phyloP scores from a whole-genome alignment of 2,329 filamentous ascomycete species.

The Didymella pinodella region DNA sequence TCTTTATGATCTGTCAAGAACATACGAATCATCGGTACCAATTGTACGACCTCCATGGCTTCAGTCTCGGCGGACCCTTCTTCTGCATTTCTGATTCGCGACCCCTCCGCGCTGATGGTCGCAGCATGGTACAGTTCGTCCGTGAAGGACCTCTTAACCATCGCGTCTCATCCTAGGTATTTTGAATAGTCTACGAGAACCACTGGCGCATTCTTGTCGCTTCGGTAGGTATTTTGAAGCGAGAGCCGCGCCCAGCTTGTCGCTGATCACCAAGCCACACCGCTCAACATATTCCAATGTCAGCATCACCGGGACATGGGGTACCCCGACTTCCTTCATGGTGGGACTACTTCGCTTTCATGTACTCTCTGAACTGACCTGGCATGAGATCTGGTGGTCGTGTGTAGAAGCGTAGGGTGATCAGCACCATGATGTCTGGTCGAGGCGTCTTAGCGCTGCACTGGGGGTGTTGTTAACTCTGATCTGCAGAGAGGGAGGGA shows the following conservation, averaged over 20 bases:
- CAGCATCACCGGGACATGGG: conserved; percentile 18
- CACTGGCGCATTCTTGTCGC: conserved; percentile 26
- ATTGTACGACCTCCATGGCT: conserved; percentile 5
- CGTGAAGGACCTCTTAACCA: conserved; percentile 32
- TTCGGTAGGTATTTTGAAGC: conserved; percentile 20
- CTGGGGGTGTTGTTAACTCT: neutral
- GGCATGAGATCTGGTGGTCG: conserved; percentile 31
- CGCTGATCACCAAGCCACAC: conserved; percentile 28
- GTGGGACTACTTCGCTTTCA: conserved; percentile 28
- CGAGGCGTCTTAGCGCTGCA: neutral
- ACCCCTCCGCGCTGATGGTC: conserved; percentile 26
- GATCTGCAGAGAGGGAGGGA: neutral
- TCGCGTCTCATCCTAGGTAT: conserved; percentile 32
- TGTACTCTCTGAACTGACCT: conserved; percentile 26
- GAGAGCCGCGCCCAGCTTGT: conserved; percentile 29
- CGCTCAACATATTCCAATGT: conserved; percentile 26
- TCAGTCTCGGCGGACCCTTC: conserved; percentile 27
- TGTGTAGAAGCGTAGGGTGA: conserved; percentile 26
- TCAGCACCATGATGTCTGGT: neutral
- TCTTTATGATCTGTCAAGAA: neutral
- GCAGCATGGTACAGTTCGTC: conserved; percentile 34
- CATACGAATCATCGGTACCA: conserved; percentile 2
- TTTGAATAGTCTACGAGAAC: conserved; percentile 30
- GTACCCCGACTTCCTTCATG: conserved; percentile 29
- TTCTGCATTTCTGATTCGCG: conserved; percentile 33